A percentile compares a stretch with the other conserved stretches of the same genome.
These are phyloP conservation scores for Pseudogymnoascus sp. DNA, from an alignment of 2,329 filamentous ascomycete genomes.

Conservation along the genomic window DNA sequence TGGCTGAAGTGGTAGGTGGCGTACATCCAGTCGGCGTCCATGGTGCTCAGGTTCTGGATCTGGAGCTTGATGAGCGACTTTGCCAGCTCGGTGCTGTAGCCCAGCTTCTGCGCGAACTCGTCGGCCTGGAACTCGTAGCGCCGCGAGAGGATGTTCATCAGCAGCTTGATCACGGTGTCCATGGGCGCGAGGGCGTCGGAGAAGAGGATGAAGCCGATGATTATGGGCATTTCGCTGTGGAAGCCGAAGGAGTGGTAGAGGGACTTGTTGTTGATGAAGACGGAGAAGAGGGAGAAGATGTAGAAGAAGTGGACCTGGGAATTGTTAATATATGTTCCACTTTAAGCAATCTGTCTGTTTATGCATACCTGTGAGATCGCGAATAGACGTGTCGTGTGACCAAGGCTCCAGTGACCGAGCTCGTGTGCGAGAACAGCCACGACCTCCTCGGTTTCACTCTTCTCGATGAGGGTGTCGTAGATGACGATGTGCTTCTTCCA, in stretches of 20 bases:
- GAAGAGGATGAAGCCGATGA: conserved; percentile 96
- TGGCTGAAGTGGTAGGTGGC: conserved; percentile 98
- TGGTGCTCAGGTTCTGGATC: conserved; percentile 94
- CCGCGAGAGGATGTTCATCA: conserved; percentile 93
- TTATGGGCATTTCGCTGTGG: conserved; percentile 72
- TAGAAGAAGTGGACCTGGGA: conserved; percentile 84
- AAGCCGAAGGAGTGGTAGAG: conserved; percentile 92
- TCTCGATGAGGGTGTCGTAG: conserved; percentile 95
- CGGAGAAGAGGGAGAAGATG: conserved; percentile 91
- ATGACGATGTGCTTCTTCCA: conserved; percentile 99
- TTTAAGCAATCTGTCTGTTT: conserved; percentile 1
- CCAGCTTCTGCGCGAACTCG: conserved; percentile 76
- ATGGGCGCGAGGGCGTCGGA: conserved; percentile 92
- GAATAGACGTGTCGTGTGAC: conserved; percentile 88
- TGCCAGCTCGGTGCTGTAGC: conserved; percentile 77
- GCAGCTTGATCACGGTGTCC: conserved; percentile 86
- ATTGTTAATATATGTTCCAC: conserved; percentile 25
- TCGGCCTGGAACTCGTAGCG: conserved; percentile 96
- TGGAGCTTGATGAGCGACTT: conserved; percentile 92
- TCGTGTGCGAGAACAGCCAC: conserved; percentile 93
- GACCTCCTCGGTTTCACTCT: conserved; percentile 85
- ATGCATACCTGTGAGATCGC: conserved; percentile 67
- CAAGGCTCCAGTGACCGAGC: conserved; percentile 92
- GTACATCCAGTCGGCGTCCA: conserved; percentile 99
- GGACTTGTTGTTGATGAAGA: conserved; percentile 92